These are phyloP conservation scores for Diaporthe sp. DNA, from an alignment of 2,329 filamentous ascomycete genomes.

Conservation along the genomic window DNA sequence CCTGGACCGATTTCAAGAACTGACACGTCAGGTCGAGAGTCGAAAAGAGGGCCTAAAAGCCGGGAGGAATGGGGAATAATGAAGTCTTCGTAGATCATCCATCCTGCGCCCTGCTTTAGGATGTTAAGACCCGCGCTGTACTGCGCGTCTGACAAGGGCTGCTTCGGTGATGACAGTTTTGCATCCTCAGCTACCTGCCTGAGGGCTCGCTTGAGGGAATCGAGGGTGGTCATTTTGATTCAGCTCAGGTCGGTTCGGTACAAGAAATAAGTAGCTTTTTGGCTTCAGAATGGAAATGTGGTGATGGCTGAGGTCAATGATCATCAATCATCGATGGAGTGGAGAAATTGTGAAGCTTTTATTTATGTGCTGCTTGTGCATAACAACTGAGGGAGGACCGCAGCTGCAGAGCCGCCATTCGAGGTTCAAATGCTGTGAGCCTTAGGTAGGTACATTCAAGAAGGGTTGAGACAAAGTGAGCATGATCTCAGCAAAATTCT, in stretches of 20 bases:
- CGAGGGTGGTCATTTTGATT: conserved; percentile 1
- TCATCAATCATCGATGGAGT: too few relatives aligned
- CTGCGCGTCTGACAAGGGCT: conserved; percentile 55
- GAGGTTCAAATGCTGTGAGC: not conserved
- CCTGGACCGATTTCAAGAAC: conserved; percentile 73
- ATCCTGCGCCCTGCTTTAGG: conserved; percentile 53
- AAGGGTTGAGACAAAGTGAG: not conserved
- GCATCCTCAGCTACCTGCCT: not conserved
- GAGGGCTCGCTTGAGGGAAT: not conserved
- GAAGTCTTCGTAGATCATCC: conserved; percentile 63
- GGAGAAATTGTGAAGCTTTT: not conserved
- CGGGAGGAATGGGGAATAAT: conserved; percentile 63
- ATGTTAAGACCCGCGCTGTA: conserved; percentile 64
- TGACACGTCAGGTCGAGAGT: conserved; percentile 60
- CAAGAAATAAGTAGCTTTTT: too few relatives aligned
- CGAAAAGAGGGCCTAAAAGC: conserved; percentile 57
- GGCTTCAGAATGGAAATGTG: too few relatives aligned
- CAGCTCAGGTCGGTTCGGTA: too few relatives aligned
- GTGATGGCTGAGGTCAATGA: too few relatives aligned
- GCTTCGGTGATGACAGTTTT: not conserved
- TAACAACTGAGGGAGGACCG: too few relatives aligned
- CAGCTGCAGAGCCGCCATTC: not conserved
- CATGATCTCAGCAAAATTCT: not conserved
- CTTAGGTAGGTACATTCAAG: not conserved
- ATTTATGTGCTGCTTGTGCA: not conserved